Evolutionary conservation across 139 green algal genomes (phyloP).

Genomic region (Chlorella ohadii): DNA sequence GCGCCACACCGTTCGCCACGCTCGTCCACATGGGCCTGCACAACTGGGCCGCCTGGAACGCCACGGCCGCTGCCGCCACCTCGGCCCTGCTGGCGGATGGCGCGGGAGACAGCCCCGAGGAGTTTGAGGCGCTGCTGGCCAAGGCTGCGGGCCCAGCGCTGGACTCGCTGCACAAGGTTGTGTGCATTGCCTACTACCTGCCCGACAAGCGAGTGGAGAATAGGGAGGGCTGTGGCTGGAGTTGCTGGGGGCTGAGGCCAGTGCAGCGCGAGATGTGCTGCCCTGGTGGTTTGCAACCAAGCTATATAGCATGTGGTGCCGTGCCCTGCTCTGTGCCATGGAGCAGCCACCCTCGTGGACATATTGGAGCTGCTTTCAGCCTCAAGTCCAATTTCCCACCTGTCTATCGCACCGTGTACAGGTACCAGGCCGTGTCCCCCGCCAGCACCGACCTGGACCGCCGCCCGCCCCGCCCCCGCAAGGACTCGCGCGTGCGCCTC

Average conservation of each 20-base stretch:
- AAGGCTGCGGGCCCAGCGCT: background rate
- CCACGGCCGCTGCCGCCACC: background rate
- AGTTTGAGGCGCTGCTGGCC: background rate
- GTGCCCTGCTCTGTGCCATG: too few species aligned
- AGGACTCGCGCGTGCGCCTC: background rate
- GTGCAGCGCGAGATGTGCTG: too few species aligned
- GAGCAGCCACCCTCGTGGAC: too few species aligned
- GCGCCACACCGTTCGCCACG: constrained; percentile 9
- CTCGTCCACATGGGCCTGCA: background rate
- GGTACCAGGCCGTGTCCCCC: background rate
- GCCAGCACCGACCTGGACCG: background rate
- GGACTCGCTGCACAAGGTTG: background rate
- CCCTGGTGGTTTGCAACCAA: too few species aligned
- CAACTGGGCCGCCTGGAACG: constrained; percentile 6
- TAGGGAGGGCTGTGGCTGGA: too few species aligned
- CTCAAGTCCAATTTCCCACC: too few species aligned
- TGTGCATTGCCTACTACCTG: constrained; percentile 24
- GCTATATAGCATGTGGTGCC: too few species aligned
- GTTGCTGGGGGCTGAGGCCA: background rate
- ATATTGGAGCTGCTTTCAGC: too few species aligned
- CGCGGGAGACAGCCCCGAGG: background rate
- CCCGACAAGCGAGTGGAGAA: constrained; percentile 3
- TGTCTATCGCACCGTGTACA: background rate
- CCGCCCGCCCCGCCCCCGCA: constrained; percentile 22
- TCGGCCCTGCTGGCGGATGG: background rate